Evolutionary conservation across 1,139 yeast species (phyloP).

Genomic region (Meyerozyma athensensis): DNA sequence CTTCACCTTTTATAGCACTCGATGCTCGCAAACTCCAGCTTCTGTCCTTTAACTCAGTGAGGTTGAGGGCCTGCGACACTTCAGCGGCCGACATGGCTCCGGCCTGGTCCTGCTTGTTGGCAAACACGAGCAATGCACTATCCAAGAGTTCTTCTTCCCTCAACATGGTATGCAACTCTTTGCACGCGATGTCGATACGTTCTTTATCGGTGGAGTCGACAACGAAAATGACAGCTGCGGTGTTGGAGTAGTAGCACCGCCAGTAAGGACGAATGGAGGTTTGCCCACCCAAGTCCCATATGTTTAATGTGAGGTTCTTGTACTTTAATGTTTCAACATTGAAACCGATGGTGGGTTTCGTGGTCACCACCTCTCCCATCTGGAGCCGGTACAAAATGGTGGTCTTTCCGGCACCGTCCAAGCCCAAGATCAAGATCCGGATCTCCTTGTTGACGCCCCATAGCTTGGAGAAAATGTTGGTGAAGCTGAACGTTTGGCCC

Average conservation of each 20-base stretch:
- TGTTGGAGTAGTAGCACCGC: conserved; percentile 95
- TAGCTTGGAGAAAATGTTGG: conserved; percentile 71
- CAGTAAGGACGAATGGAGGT: conserved; percentile 96
- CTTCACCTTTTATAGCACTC: conserved; percentile 95
- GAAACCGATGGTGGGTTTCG: conserved; percentile 85
- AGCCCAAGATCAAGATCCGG: conserved; percentile 83
- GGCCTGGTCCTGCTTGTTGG: conserved; percentile 95
- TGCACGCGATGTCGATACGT: conserved; percentile 80
- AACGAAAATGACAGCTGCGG: conserved; percentile 94
- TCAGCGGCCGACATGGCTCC: conserved; percentile 95
- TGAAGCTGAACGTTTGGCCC: conserved; percentile 80
- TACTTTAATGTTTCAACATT: conserved; percentile 92
- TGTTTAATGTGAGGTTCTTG: conserved; percentile 83
- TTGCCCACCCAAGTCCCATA: conserved; percentile 95
- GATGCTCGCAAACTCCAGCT: conserved; percentile 98
- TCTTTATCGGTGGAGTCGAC: conserved; percentile 97
- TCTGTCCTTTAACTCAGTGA: conserved; percentile 88
- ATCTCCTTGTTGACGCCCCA: conserved; percentile 93
- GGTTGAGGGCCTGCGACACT: conserved; percentile 79
- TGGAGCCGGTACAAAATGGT: conserved; percentile 89
- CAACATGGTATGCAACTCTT: conserved; percentile 87
- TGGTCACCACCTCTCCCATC: conserved; percentile 36
- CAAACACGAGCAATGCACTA: conserved; percentile 88
- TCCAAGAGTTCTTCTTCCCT: conserved; percentile 89
- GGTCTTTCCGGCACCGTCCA: conserved; percentile 98